phyloP scores from a whole-genome alignment of 768 basidiomycete species.

The Saitozyma sp. region DNA sequence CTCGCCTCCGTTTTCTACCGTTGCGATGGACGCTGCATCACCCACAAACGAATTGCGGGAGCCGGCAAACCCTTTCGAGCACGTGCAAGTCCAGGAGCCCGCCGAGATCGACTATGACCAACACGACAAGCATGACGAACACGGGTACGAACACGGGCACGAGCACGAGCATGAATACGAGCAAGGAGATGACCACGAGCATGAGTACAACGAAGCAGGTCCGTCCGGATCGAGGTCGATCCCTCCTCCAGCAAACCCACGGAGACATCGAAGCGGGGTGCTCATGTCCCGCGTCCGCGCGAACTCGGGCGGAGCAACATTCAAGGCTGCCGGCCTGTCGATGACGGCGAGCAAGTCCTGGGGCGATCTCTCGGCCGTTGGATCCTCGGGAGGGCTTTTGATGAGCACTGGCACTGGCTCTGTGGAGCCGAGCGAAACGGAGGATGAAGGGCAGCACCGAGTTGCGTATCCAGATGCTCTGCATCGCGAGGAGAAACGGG shows the following conservation, averaged over 20 bases:
- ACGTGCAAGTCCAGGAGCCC: not conserved
- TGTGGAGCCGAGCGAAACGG: not conserved
- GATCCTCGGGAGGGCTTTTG: too few relatives aligned
- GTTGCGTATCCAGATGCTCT: too few relatives aligned
- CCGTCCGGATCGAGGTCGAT: slow-evolving; percentile 27
- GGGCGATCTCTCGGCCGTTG: slow-evolving; percentile 28
- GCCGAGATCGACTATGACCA: not conserved
- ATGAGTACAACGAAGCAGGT: slow-evolving; percentile 16
- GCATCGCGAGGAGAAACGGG: slow-evolving; percentile 16
- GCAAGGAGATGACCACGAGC: not conserved
- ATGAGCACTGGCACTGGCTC: too few relatives aligned
- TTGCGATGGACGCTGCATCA: not conserved
- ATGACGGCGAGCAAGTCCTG: slow-evolving; percentile 29
- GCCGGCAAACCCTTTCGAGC: not conserved
- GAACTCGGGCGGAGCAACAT: slow-evolving; percentile 19
- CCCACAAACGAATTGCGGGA: not conserved
- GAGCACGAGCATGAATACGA: not conserved
- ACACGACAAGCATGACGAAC: not conserved
- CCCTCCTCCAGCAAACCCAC: slow-evolving; percentile 42
- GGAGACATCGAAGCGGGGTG: slow-evolving; percentile 47
- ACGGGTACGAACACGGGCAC: not conserved
- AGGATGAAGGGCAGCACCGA: slow-evolving; percentile 1
- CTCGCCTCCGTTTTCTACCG: not conserved
- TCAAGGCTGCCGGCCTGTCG: slow-evolving; percentile 14
- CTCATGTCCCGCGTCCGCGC: slow-evolving; percentile 44